Evolutionary conservation across 1,284 basidiomycete species (phyloP), one percentile per base, ranked within the genome.

Genomic region (Termitomyces sp.): DNA sequence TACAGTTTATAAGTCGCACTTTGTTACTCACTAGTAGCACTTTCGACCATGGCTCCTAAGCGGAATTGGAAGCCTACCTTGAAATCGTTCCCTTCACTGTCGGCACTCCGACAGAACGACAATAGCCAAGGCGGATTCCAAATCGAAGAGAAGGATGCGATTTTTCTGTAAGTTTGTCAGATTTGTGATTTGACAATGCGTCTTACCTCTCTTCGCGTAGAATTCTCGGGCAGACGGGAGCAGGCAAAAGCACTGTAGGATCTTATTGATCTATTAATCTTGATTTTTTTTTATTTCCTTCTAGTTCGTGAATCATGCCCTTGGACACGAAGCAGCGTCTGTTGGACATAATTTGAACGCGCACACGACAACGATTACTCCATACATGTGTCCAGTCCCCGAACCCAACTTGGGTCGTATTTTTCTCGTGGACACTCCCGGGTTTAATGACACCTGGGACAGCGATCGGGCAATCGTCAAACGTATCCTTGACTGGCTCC

Each of bases 381-480:
- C 52, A n/a, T 54, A 55, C 28, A 10, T 52, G 24, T 44, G 40
- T 50, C 49, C 39, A 17, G 36, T 13, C 1, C 28, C 36, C 21
- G 34, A 36, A 6, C 5, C 21, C 10, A 21, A 38, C 15, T 34
- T 17, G 21, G 52, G 55, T 10, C 59, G 57, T 31, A 33, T 63
- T 12, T 54, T 67, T 31, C 53, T 67, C 13, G 61, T 67, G 7
- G 65, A 67, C 46, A 67, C 65, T 6, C 65, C 65, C 4, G 65
- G 65, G 2, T 65, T 67, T 45, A 61, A 65, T 39, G 63, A 64
- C 42, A 65, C 62, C 6, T 59, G 56, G 40, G 53, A 49, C 24
- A 57, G 58, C 2, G 65, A 67, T 39, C 42, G 50, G 3, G 55
- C 60, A 26, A 64, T 65, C 17, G 47, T 67, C 45, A 44, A 51